phyloP scores from a whole-genome alignment of 2,329 filamentous ascomycete genomes.

The Aspergillus chevalieri region DNA sequence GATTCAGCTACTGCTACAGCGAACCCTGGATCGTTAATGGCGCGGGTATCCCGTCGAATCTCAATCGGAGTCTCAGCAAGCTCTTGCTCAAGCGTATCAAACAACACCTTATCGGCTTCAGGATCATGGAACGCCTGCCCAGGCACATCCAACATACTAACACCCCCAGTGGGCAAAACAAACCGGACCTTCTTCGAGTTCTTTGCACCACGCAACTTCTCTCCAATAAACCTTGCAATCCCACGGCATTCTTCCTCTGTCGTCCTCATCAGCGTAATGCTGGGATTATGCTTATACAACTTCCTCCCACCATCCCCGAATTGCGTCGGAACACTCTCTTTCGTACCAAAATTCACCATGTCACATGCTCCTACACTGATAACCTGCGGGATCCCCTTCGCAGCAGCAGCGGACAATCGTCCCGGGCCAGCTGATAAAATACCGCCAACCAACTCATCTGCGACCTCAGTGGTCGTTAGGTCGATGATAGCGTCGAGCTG shows the following conservation, averaged over 20 bases:
- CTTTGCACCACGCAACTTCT: slow-evolving; percentile 44
- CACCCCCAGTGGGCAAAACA: slow-evolving; percentile 54
- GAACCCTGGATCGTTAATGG: slow-evolving; percentile 28
- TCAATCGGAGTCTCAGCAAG: slow-evolving; percentile 46
- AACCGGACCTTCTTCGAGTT: slow-evolving; percentile 46
- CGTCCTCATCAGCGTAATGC: slow-evolving; percentile 62
- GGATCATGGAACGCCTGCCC: slow-evolving; percentile 49
- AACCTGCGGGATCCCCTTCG: slow-evolving; percentile 53
- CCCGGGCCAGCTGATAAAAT: slow-evolving; percentile 54
- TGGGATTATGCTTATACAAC: slow-evolving; percentile 60
- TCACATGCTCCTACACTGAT: slow-evolving; percentile 53
- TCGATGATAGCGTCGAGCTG: slow-evolving; percentile 62
- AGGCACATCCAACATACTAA: slow-evolving; percentile 56
- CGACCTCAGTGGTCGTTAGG: slow-evolving; percentile 65
- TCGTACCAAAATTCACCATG: slow-evolving; percentile 60
- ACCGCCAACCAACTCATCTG: slow-evolving; percentile 58
- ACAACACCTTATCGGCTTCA: slow-evolving; percentile 44
- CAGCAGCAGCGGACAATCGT: slow-evolving; percentile 53
- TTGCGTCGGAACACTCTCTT: slow-evolving; percentile 49
- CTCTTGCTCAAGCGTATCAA: slow-evolving; percentile 43
- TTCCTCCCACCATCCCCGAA: slow-evolving; percentile 35
- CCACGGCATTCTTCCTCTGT: slow-evolving; percentile 50
- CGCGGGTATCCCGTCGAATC: slow-evolving; percentile 42
- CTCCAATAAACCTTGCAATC: slow-evolving; percentile 53
- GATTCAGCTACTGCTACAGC: slow-evolving; percentile 19